Base-by-base conservation (phyloP, 2,329 filamentous ascomycete genomes). In the Ophiostoma quercus region DNA sequence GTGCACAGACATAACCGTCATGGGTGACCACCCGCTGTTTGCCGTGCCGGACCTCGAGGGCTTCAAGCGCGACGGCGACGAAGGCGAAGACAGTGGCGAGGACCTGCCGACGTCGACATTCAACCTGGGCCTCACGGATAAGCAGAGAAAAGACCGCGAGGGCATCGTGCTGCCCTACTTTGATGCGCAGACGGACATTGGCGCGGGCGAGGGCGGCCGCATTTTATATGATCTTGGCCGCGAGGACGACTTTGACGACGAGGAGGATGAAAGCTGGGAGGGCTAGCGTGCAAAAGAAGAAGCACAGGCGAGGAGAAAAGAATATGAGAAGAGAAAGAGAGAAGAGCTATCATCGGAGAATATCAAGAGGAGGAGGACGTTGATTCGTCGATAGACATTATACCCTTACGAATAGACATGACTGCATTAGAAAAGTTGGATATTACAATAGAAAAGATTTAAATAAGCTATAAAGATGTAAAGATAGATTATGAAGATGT, bases 201-300 rank as follows among this genome's bases (percentile, higher is more conserved):
- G 88, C 0, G 85, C 87, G 0, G 94, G 94, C 0, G 92, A 96
- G 75, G 94, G 95, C 4, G 95, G 95, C 0, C 85, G 94, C 72
- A 99, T 99, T 74, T 77, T 99, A 76, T 99, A 99, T 78, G 94
- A 98, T 75, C 96, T 98, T 91, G 94, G 94, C 1, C 87, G 88
- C 73, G 95, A 98, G 81, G 95, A 99, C 79, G 93, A 98, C 78
- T 98, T 97, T 71, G 78, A 80, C 71, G 78, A 80, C 32, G 78
- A 80, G 70, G 78, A 97, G 76, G 94, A 97, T 80, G 94, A 97
- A 80, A 93, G 65, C 65, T 66, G 65, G 65, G 65, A 66, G 39
- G 65, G 65, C 12, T 66, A 66, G 62, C 2, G 12, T 3, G 39
- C 2, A 14, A 3, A 41, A 41, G 3, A 0, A 41, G 12, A 41